Conservation (phyloP, 164 flowering plant species). For the Sextonia rubra region DNA sequence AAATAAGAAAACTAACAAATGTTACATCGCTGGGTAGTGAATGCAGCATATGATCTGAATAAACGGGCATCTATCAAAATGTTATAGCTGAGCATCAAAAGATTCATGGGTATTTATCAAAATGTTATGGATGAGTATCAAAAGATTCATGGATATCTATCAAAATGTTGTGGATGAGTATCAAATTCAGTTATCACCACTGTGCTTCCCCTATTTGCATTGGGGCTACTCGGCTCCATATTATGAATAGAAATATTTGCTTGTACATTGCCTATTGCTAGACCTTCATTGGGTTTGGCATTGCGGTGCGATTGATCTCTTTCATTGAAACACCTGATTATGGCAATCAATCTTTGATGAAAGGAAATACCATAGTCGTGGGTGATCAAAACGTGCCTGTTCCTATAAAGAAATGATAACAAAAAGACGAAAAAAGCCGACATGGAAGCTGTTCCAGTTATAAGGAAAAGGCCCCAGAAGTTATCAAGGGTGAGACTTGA, state of each 20-base stretch:
- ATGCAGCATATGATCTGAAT: no score
- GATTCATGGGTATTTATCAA: no score
- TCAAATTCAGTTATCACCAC: not conserved
- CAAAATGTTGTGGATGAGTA: no score
- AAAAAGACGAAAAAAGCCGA: constrained; percentile 20
- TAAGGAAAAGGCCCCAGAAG: constrained; percentile 36
- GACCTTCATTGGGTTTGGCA: not conserved
- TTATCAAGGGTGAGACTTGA: constrained; percentile 14
- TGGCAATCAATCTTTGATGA: constrained; percentile 8
- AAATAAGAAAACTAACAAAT: no score
- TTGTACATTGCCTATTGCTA: not conserved
- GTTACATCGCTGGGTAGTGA: no score
- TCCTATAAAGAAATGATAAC: constrained; percentile 16
- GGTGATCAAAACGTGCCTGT: constrained; percentile 5
- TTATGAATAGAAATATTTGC: not conserved
- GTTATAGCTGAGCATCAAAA: no score
- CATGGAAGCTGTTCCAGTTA: constrained; percentile 30
- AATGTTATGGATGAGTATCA: no score
- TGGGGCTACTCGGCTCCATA: not conserved
- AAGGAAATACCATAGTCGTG: constrained; percentile 2
- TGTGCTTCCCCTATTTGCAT: not conserved
- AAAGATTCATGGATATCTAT: no score
- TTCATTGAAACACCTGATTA: constrained; percentile 10
- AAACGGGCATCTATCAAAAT: no score
- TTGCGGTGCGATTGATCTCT: constrained; percentile 19